Evolutionary conservation across 2,329 filamentous ascomycete genomes (phyloP), one percentile per base, ranked within the genome.

Genomic region (Tothia fuscella): DNA sequence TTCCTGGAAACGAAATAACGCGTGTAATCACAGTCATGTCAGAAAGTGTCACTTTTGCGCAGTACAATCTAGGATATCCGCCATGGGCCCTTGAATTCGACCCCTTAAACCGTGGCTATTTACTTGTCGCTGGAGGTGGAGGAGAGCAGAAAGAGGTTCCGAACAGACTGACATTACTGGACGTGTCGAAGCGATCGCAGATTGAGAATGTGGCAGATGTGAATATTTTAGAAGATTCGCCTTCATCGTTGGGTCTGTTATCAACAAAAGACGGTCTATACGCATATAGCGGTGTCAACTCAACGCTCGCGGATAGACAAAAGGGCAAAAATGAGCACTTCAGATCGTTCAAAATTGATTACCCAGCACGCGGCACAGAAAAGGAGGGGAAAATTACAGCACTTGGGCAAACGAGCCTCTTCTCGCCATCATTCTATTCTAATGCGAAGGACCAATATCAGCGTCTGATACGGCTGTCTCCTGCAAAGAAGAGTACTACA

Each of bases 11-110:
- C n/a, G n/a, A n/a, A n/a, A n/a, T n/a, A n/a, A n/a, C n/a, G n/a
- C n/a, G n/a, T n/a, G n/a, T n/a, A n/a, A n/a, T n/a, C n/a, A n/a
- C n/a, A n/a, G n/a, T n/a, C n/a, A n/a, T n/a, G n/a, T n/a, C n/a
- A n/a, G n/a, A n/a, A n/a, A n/a, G n/a, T 16, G 56, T 62, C 5
- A 61, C 61, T 41, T 64, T 58, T 50, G 72, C 80, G 46, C 80
- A 77, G 59, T 67, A 77, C 51, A 76, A 76, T 43, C 74, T 93
- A 49, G 75, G 78, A 44, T 95, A 89, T 61, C 88, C 88, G 37
- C 74, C 93, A 45, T 94, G 87, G 60, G 78, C 82, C 43, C 82
- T 86, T 58, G 87, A 87, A 56, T 95, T 93, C 60, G 86, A 93
- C 56, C 84, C 82, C 39, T 73, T 80, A 53, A 78, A 93, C 64